These are phyloP conservation scores for Radiomyces spectabilis DNA, from an alignment of 192 early-diverging fungal species.

Conservation along the genomic window DNA sequence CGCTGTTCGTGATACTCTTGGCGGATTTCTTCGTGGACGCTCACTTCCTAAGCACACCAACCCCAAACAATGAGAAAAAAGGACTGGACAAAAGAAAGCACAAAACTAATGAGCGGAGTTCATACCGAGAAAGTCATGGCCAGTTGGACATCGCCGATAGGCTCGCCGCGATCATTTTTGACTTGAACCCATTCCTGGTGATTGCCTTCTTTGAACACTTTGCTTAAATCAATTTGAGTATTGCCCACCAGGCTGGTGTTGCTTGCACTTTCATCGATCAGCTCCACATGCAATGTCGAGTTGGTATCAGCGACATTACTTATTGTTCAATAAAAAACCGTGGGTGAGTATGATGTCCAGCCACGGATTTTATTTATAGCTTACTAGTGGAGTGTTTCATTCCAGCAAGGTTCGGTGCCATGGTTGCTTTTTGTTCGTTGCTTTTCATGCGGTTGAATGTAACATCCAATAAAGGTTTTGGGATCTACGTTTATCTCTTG, in stretches of 20 bases:
- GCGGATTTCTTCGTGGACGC: slow-evolving; percentile 1
- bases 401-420: slow-evolving; percentile 18
- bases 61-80: background rate
- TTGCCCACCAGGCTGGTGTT: slow-evolving; percentile 13
- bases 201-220: slow-evolving; percentile 4
- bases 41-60: background rate
- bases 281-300: slow-evolving; percentile 15
- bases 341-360: background rate
- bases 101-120: background rate
- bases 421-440: slow-evolving; percentile 21
- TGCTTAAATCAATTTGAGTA: background rate
- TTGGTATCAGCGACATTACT: slow-evolving; percentile 16
- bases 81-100: background rate
- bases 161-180: background rate
- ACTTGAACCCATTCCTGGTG: background rate
- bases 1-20: background rate
- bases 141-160: slow-evolving; percentile 1
- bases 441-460: slow-evolving; percentile 19
- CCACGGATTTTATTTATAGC: background rate
- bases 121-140: slow-evolving; percentile 4
- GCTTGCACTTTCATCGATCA: slow-evolving; percentile 21
- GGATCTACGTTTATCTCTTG: slow-evolving; percentile 7
- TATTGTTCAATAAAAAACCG: background rate
- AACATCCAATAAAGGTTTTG: slow-evolving; percentile 23
- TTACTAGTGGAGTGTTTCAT: slow-evolving; percentile 21